phyloP scores from a whole-genome alignment of 73 alveolate genomes.

The Symbiodinium natans region DNA sequence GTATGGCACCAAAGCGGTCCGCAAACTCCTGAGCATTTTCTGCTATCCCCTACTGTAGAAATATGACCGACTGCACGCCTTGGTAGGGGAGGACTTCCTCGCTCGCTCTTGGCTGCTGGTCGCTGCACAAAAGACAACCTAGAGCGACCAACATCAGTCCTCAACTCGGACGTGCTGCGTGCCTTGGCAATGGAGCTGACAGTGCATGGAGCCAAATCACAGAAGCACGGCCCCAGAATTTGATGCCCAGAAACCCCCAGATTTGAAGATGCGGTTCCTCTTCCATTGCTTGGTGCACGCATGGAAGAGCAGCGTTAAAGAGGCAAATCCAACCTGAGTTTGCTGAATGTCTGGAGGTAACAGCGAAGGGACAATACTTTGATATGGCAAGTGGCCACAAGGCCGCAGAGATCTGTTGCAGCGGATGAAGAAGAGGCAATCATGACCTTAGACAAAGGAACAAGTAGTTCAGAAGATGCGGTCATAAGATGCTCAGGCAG shows the following conservation, averaged over 20 bases:
- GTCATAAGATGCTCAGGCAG: not conserved
- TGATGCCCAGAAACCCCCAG: conserved; percentile 18
- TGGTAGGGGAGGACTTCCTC: not conserved
- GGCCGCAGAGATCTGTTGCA: conserved; percentile 29
- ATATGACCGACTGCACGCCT: not conserved
- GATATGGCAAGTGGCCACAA: conserved; percentile 32
- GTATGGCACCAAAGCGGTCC: conserved; percentile 66
- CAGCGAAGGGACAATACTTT: not conserved
- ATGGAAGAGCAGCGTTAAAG: conserved; percentile 38
- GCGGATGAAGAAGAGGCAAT: conserved; percentile 6
- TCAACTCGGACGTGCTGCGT: not conserved
- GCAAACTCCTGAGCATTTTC: conserved; percentile 51
- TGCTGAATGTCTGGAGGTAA: not conserved
- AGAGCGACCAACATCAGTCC: not conserved
- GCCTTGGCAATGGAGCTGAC: not conserved
- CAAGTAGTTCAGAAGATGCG: not conserved
- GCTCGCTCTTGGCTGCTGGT: not conserved
- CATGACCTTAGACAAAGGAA: conserved; percentile 9
- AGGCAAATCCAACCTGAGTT: conserved; percentile 51
- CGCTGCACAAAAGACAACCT: not conserved
- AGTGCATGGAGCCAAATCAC: not conserved
- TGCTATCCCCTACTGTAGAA: not conserved
- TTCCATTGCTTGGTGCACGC: conserved; percentile 59
- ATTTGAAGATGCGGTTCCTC: conserved; percentile 49
- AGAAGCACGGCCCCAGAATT: too few species aligned